These are phyloP conservation scores for Globisporangium cederbergense DNA, from an alignment of 352 stramenopile species.

Conservation along the genomic window DNA sequence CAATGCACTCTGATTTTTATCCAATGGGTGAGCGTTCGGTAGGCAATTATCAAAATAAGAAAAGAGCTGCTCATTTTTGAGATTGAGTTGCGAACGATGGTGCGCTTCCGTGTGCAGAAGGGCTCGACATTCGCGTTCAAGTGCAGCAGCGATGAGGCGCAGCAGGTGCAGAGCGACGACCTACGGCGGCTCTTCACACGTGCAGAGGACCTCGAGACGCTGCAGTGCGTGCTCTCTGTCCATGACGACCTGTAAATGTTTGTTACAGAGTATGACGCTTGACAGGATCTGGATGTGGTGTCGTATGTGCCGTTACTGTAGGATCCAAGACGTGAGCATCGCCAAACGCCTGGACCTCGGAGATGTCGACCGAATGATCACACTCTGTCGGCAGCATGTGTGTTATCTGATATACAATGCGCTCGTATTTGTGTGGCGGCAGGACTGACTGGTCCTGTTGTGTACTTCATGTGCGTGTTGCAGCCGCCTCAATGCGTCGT, in stretches of 20 bases:
- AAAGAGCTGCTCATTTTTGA: not conserved
- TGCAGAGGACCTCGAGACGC: conserved; percentile 34
- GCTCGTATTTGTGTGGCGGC: not conserved
- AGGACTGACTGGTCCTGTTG: not conserved
- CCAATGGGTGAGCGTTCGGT: not conserved
- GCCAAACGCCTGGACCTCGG: conserved; percentile 54
- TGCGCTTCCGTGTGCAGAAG: conserved; percentile 64
- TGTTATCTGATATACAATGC: not conserved
- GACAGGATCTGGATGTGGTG: not conserved
- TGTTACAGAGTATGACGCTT: not conserved
- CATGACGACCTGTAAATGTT: not conserved
- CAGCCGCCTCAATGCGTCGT: conserved; percentile 59
- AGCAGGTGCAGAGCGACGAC: conserved; percentile 8
- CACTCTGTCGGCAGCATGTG: conserved; percentile 49
- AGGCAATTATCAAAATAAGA: not conserved
- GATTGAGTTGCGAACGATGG: conserved; percentile 1
- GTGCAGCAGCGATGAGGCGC: conserved; percentile 26
- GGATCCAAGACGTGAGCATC: conserved; percentile 43
- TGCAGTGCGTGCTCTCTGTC: conserved; percentile 32
- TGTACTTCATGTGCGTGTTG: not conserved
- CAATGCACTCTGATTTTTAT: not conserved
- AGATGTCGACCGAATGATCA: conserved; percentile 58
- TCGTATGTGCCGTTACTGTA: conserved; percentile 11
- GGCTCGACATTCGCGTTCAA: conserved; percentile 68
- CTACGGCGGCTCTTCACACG: conserved; percentile 22